A percentile compares a stretch with the other conserved stretches of the same genome.
These are phyloP conservation scores for Eimeria falciformis DNA, from an alignment of 169 alveolate genomes.

Conservation along the genomic window DNA sequence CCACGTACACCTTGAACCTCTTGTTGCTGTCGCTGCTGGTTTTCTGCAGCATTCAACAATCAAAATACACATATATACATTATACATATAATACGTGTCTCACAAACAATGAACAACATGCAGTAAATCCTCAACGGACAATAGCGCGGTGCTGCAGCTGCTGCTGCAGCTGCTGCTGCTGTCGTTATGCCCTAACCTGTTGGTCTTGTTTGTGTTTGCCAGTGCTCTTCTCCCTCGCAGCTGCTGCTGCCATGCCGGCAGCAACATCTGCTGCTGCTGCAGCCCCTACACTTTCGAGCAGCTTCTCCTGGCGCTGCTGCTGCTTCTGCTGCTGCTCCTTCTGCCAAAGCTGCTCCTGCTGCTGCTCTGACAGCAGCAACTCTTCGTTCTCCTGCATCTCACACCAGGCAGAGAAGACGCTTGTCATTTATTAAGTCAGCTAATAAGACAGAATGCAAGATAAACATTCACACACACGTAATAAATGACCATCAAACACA, in stretches of 20 bases:
- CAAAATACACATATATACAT: too few relatives aligned
- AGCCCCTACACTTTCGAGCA: not conserved
- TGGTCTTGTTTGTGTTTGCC: not conserved
- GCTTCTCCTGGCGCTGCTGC: not conserved
- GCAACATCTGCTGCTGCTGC: slow-evolving; percentile 39
- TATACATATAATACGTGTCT: too few relatives aligned
- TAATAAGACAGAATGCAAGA: too few relatives aligned
- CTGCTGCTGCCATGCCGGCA: slow-evolving; percentile 3
- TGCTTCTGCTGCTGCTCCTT: slow-evolving; percentile 18
- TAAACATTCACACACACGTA: too few relatives aligned
- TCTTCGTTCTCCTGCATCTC: slow-evolving; percentile 63
- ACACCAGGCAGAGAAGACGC: not conserved
- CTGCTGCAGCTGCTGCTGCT: slow-evolving; percentile 1
- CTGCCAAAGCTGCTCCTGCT: slow-evolving; percentile 21
- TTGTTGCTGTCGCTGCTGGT: slow-evolving; percentile 28
- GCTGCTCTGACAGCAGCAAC: slow-evolving; percentile 52
- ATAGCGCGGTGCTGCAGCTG: not conserved
- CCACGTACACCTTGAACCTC: slow-evolving; percentile 66
- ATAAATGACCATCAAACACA: too few relatives aligned
- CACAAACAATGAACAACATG: too few relatives aligned
- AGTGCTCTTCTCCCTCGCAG: not conserved
- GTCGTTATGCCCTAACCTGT: not conserved
- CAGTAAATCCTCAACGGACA: too few relatives aligned
- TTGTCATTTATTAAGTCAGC: too few relatives aligned
- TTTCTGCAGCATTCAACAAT: not conserved